phyloP scores from a whole-genome alignment of 2,329 filamentous ascomycete species.

The Aspergillus texensis region DNA sequence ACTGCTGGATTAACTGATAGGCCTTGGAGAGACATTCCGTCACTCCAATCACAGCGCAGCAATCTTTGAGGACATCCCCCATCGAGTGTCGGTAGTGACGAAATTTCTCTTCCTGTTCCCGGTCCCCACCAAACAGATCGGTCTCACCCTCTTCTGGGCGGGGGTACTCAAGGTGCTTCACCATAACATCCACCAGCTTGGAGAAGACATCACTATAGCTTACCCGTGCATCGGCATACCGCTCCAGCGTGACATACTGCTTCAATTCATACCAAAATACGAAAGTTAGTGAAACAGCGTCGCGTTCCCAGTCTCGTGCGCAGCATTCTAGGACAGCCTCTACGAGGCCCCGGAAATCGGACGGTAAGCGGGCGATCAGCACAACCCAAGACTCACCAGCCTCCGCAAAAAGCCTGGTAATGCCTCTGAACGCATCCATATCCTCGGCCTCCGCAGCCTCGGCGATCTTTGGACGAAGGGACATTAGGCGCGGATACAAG shows the following conservation, averaged over 20 bases:
- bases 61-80: slow-evolving; percentile 96
- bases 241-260: slow-evolving; percentile 88
- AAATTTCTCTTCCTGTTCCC: slow-evolving; percentile 95
- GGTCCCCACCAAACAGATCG: slow-evolving; percentile 93
- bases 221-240: slow-evolving; percentile 79
- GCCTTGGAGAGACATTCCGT: slow-evolving; percentile 89
- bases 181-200: slow-evolving; percentile 87
- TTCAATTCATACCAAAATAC: slow-evolving; percentile 98
- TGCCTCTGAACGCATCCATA: slow-evolving; percentile 78
- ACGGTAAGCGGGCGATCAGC: slow-evolving; percentile 80
- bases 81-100: slow-evolving; percentile 94
- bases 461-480: slow-evolving; percentile 74
- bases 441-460: slow-evolving; percentile 80
- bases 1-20: slow-evolving; percentile 79
- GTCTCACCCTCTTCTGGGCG: slow-evolving; percentile 72
- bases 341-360: slow-evolving; percentile 80
- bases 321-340: slow-evolving; percentile 92
- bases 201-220: slow-evolving; percentile 81
- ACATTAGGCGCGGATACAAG: slow-evolving; percentile 79
- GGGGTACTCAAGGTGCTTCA: slow-evolving; percentile 87
- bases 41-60: slow-evolving; percentile 93
- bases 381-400: slow-evolving; percentile 95
- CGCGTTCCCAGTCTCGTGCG: slow-evolving; percentile 80
- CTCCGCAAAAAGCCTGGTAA: slow-evolving; percentile 89
- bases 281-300: slow-evolving; percentile 92